Evolutionary conservation across 1,284 basidiomycete genomes (phyloP), one percentile per base, ranked within the genome.

Genomic region (Puccinia polysora): DNA sequence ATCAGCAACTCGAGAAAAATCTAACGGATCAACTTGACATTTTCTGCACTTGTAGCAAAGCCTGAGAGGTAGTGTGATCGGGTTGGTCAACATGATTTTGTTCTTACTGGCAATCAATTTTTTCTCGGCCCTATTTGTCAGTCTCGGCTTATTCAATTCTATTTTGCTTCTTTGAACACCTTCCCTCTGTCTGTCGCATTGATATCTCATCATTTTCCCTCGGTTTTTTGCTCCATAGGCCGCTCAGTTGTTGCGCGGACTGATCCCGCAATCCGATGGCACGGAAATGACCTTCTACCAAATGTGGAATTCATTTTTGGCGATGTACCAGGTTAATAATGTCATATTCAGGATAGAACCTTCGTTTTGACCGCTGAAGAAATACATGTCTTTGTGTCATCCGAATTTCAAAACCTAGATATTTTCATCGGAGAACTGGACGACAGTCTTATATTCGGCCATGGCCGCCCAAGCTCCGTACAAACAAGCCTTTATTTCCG

Each of bases 341-440:
- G n/a, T n/a, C n/a, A n/a, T n/a, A n/a, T n/a, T n/a, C n/a, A n/a
- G n/a, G n/a, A n/a, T n/a, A n/a, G n/a, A n/a, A n/a, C n/a, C n/a
- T n/a, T n/a, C n/a, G n/a, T n/a, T n/a, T n/a, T n/a, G n/a, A n/a
- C n/a, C n/a, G n/a, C n/a, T n/a, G n/a, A n/a, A n/a, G n/a, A n/a
- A n/a, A n/a, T n/a, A n/a, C n/a, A n/a, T n/a, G n/a, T n/a, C n/a
- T n/a, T n/a, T n/a, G n/a, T n/a, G n/a, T 32, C 49, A 25, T 36
- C 43, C 23, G 10, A 45, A 14, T 47, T 45, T 25, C 34, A 8
- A 30, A 8, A 6, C 56, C 30, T 86, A 95, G 81, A 84, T 97
- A 5, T 91, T 94, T 81, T 92, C 93, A 0, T 91, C 91, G 0
- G 95, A 98, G 80, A 90, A 97, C 79, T 98, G 95, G 95, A 90